Evolutionary conservation across 768 basidiomycete genomes (phyloP), one percentile per base, ranked within the genome.

Genomic region (Pisolithus microcarpus): DNA sequence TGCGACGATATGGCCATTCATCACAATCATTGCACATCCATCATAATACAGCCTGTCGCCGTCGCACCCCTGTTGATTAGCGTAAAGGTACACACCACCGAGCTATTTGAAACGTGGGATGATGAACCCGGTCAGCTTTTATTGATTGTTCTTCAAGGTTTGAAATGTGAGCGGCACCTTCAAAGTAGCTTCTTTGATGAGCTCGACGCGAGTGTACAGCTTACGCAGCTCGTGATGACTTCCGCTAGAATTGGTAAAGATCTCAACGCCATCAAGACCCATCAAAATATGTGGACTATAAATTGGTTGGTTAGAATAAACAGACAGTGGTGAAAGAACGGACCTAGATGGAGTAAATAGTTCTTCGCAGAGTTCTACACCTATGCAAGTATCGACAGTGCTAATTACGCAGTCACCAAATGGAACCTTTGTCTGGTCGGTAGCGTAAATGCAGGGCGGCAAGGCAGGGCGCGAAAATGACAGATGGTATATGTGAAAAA

Each of bases 171-270:
- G 26, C 19, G 55, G 50, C 56, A 88, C 95, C 81, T 98, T 99
- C 52, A 85, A 72, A 1, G 95, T 99, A 1, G 96, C 96, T 63
- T 97, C 96, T 61, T 90, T 93, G 70, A 99, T 97, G 10, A 99
- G 75, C 54, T 99, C 93, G 1, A 98, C 80, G 7, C 96, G 82
- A 7, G 81, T 82, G 62, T 91, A 81, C 23, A 99, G 77, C 68
- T 99, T 99, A n/a, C 96, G 84, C 23, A 99, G 82, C 64, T 98
- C 96, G 61, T 99, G 96, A 64, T 99, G 96, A 66, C 91, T 95
- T 5, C 93, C 96, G 56, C 91, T 94, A 1, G 96, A 98, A 70
- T 99, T 99, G 8, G 95, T 97, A 65, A 98, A 97, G 46, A 99
- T 96, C 68, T 99, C 96, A 7, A 97, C 95, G 5, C 96, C 96